phyloP scores from a whole-genome alignment of 768 basidiomycete species.

The Suillus fuscotomentosus region DNA sequence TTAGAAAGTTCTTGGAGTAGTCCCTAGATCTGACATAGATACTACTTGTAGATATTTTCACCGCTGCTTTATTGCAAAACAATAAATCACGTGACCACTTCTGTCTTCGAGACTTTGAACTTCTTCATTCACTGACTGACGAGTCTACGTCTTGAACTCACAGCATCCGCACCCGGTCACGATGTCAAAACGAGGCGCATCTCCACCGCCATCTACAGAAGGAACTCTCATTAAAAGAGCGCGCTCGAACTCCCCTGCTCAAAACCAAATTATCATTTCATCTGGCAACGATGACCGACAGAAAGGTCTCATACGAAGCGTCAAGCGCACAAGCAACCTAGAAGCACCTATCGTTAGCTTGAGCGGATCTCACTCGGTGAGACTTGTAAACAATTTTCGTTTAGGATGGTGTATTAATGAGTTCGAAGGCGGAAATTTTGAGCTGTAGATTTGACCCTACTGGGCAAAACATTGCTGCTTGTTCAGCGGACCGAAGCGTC shows the following conservation, averaged over 20 bases:
- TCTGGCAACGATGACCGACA: constrained; percentile 68
- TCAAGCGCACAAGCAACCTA: constrained; percentile 90
- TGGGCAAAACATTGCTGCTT: constrained; percentile 92
- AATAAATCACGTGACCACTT: not conserved
- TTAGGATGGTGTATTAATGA: not conserved
- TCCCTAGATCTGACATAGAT: not conserved
- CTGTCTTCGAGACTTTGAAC: not conserved
- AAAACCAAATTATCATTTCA: constrained; percentile 77
- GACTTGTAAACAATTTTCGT: constrained; percentile 22
- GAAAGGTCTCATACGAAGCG: constrained; percentile 78
- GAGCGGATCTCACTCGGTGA: constrained; percentile 80
- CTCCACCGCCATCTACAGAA: constrained; percentile 46
- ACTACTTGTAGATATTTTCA: not conserved
- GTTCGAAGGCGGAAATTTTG: constrained; percentile 72
- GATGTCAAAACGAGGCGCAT: constrained; percentile 74
- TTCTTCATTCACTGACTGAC: not conserved
- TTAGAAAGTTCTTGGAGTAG: not conserved
- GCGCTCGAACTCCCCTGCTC: constrained; percentile 46
- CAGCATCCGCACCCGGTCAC: not conserved
- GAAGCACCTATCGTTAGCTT: constrained; percentile 94
- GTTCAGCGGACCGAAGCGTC: constrained; percentile 85
- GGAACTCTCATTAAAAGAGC: constrained; percentile 64
- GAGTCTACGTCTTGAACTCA: not conserved
- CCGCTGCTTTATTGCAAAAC: not conserved
- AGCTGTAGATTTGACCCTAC: constrained; percentile 93